Percentiles rank a stretch among this genome's conserved stretches.
phyloP scores from a whole-genome alignment of 352 stramenopile genomes.

The Thraustochytrium sp. region DNA sequence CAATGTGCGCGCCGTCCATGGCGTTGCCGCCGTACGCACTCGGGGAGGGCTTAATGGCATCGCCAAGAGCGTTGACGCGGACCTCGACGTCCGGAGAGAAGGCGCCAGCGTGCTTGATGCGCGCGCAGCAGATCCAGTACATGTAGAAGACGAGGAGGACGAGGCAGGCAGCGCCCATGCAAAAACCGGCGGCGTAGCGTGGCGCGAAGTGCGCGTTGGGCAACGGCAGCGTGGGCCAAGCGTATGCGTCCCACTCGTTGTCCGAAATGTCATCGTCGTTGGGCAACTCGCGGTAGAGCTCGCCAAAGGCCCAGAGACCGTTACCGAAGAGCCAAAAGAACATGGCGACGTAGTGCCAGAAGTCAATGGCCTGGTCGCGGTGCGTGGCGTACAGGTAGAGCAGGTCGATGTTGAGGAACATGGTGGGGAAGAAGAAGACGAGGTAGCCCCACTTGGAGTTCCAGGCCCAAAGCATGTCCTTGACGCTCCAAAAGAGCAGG shows the following conservation, averaged over 20 bases:
- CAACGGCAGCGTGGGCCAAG: constrained; percentile 6
- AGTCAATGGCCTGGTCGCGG: constrained; percentile 25
- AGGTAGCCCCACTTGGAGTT: constrained; percentile 7
- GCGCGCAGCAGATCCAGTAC: constrained; percentile 9
- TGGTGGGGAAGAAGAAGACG: neutral
- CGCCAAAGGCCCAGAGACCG: constrained; percentile 33
- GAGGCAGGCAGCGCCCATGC: neutral
- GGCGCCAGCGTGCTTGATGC: neutral
- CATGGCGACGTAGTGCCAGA: neutral
- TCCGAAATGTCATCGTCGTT: constrained; percentile 12
- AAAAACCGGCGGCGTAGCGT: constrained; percentile 3
- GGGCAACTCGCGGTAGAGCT: neutral
- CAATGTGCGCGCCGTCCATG: neutral
- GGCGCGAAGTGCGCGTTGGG: neutral
- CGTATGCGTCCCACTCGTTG: constrained; percentile 25
- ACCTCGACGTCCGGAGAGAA: neutral
- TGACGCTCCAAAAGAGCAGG: constrained; percentile 33
- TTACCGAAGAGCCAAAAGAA: constrained; percentile 37
- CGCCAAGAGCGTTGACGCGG: neutral
- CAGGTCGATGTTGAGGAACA: constrained; percentile 33
- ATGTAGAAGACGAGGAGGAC: constrained; percentile 3
- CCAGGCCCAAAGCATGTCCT: constrained; percentile 32
- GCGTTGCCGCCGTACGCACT: too few relatives aligned
- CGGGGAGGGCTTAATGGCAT: too few relatives aligned
- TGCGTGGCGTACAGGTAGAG: constrained; percentile 30